Conservation (phyloP, 345 rosid genomes). For the Lumnitzera littorea region DNA sequence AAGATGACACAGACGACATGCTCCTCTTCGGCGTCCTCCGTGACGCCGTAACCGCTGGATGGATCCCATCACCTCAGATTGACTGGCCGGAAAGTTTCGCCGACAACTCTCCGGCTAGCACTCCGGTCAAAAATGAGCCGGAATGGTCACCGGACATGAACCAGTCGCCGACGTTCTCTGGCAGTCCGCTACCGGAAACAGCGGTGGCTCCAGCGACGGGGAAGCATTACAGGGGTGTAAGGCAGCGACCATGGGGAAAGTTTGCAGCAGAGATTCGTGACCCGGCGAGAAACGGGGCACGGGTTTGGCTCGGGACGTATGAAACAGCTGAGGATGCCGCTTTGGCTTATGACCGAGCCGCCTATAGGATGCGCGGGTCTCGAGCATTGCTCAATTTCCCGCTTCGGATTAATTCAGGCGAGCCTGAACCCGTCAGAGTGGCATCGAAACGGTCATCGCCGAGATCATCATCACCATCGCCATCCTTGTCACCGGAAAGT, state of each 20-base stretch:
- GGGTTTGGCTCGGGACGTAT: conserved; percentile 25
- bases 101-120: conserved; percentile 6
- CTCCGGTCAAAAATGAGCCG: conserved; percentile 25
- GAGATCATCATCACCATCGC: conserved; percentile 31
- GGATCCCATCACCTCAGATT: conserved; percentile 35
- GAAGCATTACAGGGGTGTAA: conserved; percentile 20
- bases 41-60: conserved; percentile 58
- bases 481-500: conserved; percentile 23
- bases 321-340: conserved; percentile 22
- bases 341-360: conserved; percentile 22
- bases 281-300: conserved; percentile 19
- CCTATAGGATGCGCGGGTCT: conserved; percentile 21
- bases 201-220: conserved; percentile 16
- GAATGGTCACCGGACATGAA: conserved; percentile 7
- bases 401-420: conserved; percentile 12
- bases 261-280: conserved; percentile 26
- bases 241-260: conserved; percentile 29
- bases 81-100: neutral
- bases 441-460: conserved; percentile 59
- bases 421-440: conserved; percentile 85
- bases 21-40: conserved; percentile 54
- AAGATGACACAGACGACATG: conserved; percentile 86
- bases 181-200: neutral
- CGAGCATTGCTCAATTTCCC: conserved; percentile 20
- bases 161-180: neutral